Base-by-base conservation (phyloP, 1,139 yeast species). In the Lodderomyces parapsilosis region DNA sequence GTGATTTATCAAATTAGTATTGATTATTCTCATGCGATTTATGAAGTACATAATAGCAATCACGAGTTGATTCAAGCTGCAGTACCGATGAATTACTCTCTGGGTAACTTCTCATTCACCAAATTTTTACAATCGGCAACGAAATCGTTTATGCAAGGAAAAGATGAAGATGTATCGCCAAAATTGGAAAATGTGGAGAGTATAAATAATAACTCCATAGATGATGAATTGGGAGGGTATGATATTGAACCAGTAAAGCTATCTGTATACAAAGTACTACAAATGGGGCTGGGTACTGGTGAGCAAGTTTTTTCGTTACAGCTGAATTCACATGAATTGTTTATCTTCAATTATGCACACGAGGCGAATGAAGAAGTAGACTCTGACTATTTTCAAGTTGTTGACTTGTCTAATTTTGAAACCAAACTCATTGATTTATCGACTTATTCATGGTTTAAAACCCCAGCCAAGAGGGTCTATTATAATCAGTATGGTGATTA, bases 151-250 rank as follows among this genome's bases (percentile, higher is more conserved):
- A 58, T 65, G 23, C 63, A 58, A 24, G 69, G 69, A 1, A 50
- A 53, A 8, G 55, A 58, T 20, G 54, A 52, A 10, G 33, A 30
- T 30, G 39, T 46, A 4, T 46, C 51, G 18, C 41, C 60, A 2
- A 65, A 63, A 42, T 50, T 72, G 38, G 70, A 70, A 41, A 71
- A 71, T 46, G 51, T 69, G n/a, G 78, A 72, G 52, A 66, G 63
- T 44, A 55, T 60, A 39, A 63, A 62, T 43, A 68, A 67, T 49
- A 48, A 49, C 13, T 46, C 56, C 17, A 46, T 56, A 14, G 74
- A 69, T 41, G 75, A 70, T 42, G 68, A 66, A 18, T 40, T 54
- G 22, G 56, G 63, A 6, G 63, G 63, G 39, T 56, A 52, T 20
- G 47, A 53, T 7, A 54, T 70, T 14, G 68, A 62, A 20, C 56